Conservation (phyloP, 257 asterid species). For the Lycium barbarum region DNA sequence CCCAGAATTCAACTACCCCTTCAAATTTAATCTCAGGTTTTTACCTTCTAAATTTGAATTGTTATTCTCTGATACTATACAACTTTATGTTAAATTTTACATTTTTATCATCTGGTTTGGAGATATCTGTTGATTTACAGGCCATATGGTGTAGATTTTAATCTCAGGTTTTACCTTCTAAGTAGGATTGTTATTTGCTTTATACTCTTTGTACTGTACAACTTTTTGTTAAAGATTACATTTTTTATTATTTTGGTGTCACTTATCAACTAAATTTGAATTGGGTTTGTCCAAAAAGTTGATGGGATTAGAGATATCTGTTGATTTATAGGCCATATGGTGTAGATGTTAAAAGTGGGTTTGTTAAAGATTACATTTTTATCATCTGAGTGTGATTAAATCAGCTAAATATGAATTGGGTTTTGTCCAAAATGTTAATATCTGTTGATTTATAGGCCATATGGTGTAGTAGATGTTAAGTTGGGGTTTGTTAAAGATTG, state of each 20-base stretch:
- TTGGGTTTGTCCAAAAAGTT: slow-evolving; percentile 13
- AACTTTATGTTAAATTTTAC: neutral
- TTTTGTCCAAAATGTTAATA: neutral
- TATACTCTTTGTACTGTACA: too few species aligned
- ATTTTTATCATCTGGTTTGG: neutral
- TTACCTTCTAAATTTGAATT: neutral
- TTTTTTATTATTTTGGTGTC: neutral
- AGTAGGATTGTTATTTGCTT: too few species aligned
- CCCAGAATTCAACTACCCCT: neutral
- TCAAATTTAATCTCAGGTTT: slow-evolving; percentile 15
- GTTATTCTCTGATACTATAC: neutral
- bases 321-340: neutral
- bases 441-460: neutral
- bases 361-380: neutral
- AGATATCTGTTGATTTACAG: neutral
- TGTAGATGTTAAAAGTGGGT: neutral
- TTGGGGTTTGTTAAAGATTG: neutral
- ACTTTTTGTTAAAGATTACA: neutral
- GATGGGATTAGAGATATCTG: neutral
- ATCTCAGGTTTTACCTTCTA: too few species aligned
- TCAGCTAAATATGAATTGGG: neutral
- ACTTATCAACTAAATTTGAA: neutral
- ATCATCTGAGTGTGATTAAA: neutral
- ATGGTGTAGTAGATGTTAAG: neutral
- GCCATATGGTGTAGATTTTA: too few species aligned